These are phyloP conservation scores for Exidia glandulosa DNA, from an alignment of 768 basidiomycete genomes.

Conservation along the genomic window DNA sequence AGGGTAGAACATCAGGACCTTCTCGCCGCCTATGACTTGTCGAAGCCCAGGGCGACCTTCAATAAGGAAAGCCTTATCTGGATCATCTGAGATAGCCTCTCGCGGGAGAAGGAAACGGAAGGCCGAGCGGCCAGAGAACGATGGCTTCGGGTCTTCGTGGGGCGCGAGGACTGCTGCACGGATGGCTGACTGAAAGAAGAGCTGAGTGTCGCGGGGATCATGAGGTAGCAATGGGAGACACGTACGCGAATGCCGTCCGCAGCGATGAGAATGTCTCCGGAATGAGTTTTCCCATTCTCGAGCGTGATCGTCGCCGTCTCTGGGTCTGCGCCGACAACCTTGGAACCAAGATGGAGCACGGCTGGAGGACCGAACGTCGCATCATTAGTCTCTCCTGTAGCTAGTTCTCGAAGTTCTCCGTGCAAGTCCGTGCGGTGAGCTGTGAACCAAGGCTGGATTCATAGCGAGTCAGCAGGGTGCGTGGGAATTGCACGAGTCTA, in stretches of 20 bases:
- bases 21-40: neutral
- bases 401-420: neutral
- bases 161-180: neutral
- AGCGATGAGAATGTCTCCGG: slow-evolving; percentile 2
- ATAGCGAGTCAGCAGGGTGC: too few relatives aligned
- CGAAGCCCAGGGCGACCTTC: neutral
- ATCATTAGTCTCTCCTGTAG: neutral
- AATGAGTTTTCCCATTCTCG: slow-evolving; percentile 1
- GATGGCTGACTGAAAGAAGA: neutral
- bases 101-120: neutral
- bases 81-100: neutral
- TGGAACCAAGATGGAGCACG: neutral
- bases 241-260: slow-evolving; percentile 4
- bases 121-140: neutral
- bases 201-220: too few relatives aligned
- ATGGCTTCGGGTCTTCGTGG: neutral
- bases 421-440: neutral
- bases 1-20: neutral
- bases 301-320: slow-evolving; percentile 1
- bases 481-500: too few relatives aligned
- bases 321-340: neutral
- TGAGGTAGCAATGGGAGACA: neutral
- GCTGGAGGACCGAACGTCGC: neutral
- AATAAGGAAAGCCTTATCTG: neutral
- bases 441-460: neutral